Evolutionary conservation across 345 rosid genomes (phyloP).

Genomic region (Salix exigua): DNA sequence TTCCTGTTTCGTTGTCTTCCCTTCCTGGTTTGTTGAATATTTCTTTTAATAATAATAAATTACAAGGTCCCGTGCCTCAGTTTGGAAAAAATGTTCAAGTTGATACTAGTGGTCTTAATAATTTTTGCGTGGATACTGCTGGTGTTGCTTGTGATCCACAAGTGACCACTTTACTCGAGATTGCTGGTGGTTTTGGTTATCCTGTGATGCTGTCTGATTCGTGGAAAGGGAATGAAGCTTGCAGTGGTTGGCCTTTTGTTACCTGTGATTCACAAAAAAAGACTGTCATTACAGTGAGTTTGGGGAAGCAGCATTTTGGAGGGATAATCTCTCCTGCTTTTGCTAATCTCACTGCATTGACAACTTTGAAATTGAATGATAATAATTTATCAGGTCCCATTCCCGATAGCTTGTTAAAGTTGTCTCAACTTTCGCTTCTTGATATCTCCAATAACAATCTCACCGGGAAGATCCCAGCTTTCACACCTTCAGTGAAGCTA

Average conservation of each 20-base stretch:
- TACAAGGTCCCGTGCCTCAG: slow-evolving; percentile 68
- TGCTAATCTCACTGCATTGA: slow-evolving; percentile 49
- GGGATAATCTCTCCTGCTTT: slow-evolving; percentile 67
- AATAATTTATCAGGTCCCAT: slow-evolving; percentile 59
- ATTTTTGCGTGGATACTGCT: slow-evolving; percentile 40
- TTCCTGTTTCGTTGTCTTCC: slow-evolving; percentile 42
- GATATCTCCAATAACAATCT: slow-evolving; percentile 80
- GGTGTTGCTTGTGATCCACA: slow-evolving; percentile 51
- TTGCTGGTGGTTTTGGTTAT: slow-evolving; percentile 64
- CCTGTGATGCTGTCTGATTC: slow-evolving; percentile 54
- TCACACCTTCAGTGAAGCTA: slow-evolving; percentile 41
- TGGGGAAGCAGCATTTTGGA: slow-evolving; percentile 40
- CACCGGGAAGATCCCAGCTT: slow-evolving; percentile 42
- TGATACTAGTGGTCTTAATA: slow-evolving; percentile 23
- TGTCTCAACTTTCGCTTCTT: slow-evolving; percentile 43
- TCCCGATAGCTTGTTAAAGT: slow-evolving; percentile 50
- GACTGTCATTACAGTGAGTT: slow-evolving; percentile 41
- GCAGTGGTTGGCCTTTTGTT: slow-evolving; percentile 51
- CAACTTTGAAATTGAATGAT: slow-evolving; percentile 45
- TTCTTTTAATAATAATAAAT: slow-evolving; percentile 56
- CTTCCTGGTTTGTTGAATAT: slow-evolving; percentile 39
- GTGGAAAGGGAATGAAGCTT: slow-evolving; percentile 74
- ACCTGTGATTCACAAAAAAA: slow-evolving; percentile 36
- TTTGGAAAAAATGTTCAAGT: slow-evolving; percentile 27
- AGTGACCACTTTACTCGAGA: slow-evolving; percentile 51